These are phyloP conservation scores for Corniculantispora saksenae DNA, from an alignment of 2,329 filamentous ascomycete species.

Conservation along the genomic window DNA sequence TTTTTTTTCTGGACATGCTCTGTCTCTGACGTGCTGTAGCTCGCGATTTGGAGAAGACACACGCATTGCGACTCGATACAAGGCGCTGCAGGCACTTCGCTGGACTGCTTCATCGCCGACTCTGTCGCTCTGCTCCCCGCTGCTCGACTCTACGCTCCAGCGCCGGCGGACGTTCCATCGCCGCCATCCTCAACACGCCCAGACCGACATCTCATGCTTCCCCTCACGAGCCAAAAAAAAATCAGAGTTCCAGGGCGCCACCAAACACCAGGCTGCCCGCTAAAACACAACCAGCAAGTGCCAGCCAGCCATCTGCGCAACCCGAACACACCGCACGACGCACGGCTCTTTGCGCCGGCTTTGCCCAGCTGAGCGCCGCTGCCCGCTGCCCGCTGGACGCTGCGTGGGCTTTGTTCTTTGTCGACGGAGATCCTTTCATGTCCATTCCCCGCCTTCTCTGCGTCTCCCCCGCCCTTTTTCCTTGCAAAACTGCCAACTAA, in stretches of 20 bases:
- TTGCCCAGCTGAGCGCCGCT: background rate
- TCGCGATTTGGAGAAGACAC: constrained; percentile 16
- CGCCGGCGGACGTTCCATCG: background rate
- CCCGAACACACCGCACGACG: background rate
- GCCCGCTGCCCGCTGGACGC: background rate
- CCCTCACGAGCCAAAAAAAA: constrained; percentile 12
- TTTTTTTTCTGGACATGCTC: constrained; percentile 7
- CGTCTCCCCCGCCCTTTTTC: constrained; percentile 1
- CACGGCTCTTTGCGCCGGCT: background rate
- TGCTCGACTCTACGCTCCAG: background rate
- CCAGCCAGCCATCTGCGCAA: constrained; percentile 8
- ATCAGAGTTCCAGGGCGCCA: background rate
- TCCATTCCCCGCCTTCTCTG: constrained; percentile 9
- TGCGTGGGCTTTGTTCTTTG: constrained; percentile 4
- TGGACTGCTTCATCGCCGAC: background rate
- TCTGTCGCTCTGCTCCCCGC: background rate
- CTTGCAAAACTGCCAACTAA: constrained; percentile 4
- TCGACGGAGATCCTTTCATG: constrained; percentile 9
- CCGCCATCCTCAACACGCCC: background rate
- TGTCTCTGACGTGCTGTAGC: background rate
- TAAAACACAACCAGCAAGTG: background rate
- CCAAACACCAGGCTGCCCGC: constrained; percentile 1
- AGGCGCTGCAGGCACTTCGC: background rate
- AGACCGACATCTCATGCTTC: constrained; percentile 18
- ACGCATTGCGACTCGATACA: background rate